phyloP scores from a whole-genome alignment of 768 basidiomycete species.

The Hebeloma cylindrosporum region DNA sequence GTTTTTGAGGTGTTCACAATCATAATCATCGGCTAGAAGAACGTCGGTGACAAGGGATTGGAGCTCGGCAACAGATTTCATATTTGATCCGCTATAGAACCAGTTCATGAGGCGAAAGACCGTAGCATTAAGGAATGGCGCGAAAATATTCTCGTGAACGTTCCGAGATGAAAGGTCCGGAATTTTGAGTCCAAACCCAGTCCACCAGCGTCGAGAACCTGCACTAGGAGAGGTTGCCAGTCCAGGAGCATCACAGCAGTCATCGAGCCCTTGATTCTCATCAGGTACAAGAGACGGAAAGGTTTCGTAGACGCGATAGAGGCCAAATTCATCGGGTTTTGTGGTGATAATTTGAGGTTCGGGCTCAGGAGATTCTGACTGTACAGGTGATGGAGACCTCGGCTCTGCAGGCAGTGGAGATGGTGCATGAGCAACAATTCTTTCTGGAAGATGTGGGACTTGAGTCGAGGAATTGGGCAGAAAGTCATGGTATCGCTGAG shows the following conservation, averaged over 20 bases:
- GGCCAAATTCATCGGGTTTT: conserved; percentile 18
- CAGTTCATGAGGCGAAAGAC: conserved; percentile 23
- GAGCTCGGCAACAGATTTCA: conserved; percentile 24
- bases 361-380: neutral
- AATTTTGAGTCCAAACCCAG: too few relatives aligned
- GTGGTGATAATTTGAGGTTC: conserved; percentile 13
- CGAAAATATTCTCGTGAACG: conserved; percentile 1
- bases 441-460: conserved; percentile 16
- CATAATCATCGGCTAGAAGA: conserved; percentile 24
- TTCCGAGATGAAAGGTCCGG: too few relatives aligned
- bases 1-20: conserved; percentile 15
- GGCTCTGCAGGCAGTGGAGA: neutral
- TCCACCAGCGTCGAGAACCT: neutral
- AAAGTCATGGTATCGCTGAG: conserved; percentile 10
- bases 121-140: conserved; percentile 23
- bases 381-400: neutral
- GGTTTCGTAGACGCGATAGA: conserved; percentile 22
- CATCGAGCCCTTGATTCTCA: conserved; percentile 15
- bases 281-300: conserved; percentile 21
- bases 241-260: conserved; percentile 20
- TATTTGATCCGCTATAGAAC: conserved; percentile 17
- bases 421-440: too few relatives aligned
- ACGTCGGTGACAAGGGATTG: conserved; percentile 25
- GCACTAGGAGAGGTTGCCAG: neutral
- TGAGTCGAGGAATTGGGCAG: conserved; percentile 11